Conservation (phyloP, 1,139 yeast genomes). For the Saccharomyces pastorianus region DNA sequence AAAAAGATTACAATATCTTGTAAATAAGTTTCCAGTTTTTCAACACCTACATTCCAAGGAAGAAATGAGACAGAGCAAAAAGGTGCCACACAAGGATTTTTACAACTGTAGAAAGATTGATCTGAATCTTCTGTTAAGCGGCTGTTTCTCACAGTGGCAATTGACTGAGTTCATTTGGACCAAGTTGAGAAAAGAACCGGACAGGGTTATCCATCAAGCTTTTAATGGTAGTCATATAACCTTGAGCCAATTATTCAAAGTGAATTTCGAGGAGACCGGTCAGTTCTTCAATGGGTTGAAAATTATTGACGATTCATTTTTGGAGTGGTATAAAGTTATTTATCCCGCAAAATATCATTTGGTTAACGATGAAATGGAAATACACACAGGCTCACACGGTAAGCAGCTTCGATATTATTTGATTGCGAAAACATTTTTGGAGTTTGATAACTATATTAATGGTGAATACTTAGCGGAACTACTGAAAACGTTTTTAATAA, state of each 20-base stretch:
- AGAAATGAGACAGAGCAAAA: slow-evolving; percentile 2
- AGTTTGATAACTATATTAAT: slow-evolving; percentile 23
- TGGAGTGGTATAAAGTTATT: slow-evolving; percentile 19
- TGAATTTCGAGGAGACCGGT: background rate
- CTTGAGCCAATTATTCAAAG: slow-evolving; percentile 1
- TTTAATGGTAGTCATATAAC: background rate
- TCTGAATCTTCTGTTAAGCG: slow-evolving; percentile 4
- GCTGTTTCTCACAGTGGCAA: slow-evolving; percentile 6
- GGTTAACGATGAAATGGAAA: slow-evolving; percentile 5
- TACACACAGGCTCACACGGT: slow-evolving; percentile 2
- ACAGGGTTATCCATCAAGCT: slow-evolving; percentile 1
- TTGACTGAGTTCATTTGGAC: slow-evolving; percentile 2
- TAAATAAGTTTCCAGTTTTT: slow-evolving; percentile 3
- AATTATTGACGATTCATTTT: slow-evolving; percentile 11
- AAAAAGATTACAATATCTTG: slow-evolving; percentile 5
- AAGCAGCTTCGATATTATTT: slow-evolving; percentile 9
- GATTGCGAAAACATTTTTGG: slow-evolving; percentile 16
- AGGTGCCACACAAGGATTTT: slow-evolving; percentile 8
- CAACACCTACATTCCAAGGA: slow-evolving; percentile 2
- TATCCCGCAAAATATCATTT: slow-evolving; percentile 15
- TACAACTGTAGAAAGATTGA: slow-evolving; percentile 7
- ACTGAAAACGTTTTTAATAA: slow-evolving; percentile 20
- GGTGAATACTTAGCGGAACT: slow-evolving; percentile 29
- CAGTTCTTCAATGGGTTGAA: background rate
- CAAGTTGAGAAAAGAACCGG: slow-evolving; percentile 4